A percentile compares a stretch with the other conserved stretches of the same genome.
phyloP scores from a whole-genome alignment of 1,284 basidiomycete genomes.

The Microbotryomycetes sp. region DNA sequence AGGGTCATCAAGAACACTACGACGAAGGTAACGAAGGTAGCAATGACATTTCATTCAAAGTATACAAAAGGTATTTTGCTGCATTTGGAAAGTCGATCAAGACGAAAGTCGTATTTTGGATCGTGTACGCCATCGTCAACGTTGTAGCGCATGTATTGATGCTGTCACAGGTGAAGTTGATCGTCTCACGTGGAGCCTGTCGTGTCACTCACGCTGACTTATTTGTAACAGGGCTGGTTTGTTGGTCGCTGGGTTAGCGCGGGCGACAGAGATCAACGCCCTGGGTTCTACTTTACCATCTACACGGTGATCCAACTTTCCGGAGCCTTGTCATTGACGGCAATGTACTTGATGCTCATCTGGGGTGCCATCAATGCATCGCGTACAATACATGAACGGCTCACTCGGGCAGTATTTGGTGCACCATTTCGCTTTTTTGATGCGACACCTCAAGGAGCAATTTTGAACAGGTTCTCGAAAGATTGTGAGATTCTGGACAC shows the following conservation, averaged over 20 bases:
- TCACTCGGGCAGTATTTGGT: slow-evolving; percentile 77
- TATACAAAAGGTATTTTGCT: slow-evolving; percentile 73
- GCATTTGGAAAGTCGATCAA: slow-evolving; percentile 29
- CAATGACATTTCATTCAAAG: slow-evolving; percentile 58
- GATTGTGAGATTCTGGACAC: slow-evolving; percentile 91
- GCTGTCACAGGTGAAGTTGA: slow-evolving; percentile 25
- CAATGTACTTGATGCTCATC: slow-evolving; percentile 30
- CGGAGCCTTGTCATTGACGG: slow-evolving; percentile 36
- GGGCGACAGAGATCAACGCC: slow-evolving; percentile 24
- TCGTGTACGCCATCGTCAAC: slow-evolving; percentile 52
- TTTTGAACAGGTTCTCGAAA: slow-evolving; percentile 66
- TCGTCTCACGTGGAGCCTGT: too few species aligned
- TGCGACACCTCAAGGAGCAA: slow-evolving; percentile 43
- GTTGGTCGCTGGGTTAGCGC: slow-evolving; percentile 43
- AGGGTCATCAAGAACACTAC: slow-evolving; percentile 59
- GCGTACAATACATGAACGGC: slow-evolving; percentile 37
- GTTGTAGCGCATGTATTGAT: slow-evolving; percentile 28
- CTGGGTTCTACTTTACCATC: slow-evolving; percentile 62
- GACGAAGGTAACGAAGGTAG: slow-evolving; percentile 83
- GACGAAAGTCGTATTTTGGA: slow-evolving; percentile 55
- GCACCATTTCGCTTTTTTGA: slow-evolving; percentile 47
- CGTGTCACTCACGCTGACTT: too few species aligned
- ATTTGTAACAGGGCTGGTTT: slow-evolving; percentile 33
- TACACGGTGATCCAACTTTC: slow-evolving; percentile 55
- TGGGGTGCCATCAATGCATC: slow-evolving; percentile 24